Conservation (phyloP, 2,329 filamentous ascomycete species). For the Myriosclerotinia scirpicola region DNA sequence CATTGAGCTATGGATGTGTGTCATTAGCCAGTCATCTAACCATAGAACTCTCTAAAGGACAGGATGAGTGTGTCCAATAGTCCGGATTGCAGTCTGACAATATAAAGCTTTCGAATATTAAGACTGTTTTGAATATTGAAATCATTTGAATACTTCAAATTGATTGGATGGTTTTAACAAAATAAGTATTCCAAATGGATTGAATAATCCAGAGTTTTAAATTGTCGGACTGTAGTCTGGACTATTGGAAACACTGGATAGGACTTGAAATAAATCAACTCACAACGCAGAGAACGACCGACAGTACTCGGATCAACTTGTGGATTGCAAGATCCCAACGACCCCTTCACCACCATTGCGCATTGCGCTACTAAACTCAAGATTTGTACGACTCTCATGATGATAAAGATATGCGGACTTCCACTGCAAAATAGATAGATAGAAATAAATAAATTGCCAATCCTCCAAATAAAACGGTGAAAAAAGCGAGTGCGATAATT, state of each 20-base stretch:
- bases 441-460: neutral
- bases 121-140: no score
- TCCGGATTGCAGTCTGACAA: no score
- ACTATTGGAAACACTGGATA: no score
- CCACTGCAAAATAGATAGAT: neutral
- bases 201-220: no score
- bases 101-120: no score
- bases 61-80: no score
- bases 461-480: neutral
- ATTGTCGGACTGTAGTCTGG: no score
- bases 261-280: neutral
- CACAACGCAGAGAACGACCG: neutral
- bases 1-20: slow-evolving; percentile 48
- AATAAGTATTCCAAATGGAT: no score
- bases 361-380: neutral
- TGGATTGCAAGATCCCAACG: neutral
- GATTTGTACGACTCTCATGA: slow-evolving; percentile 4
- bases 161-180: no score
- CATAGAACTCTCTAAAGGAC: neutral
- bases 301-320: neutral
- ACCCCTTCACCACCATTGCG: neutral
- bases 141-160: no score
- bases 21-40: neutral
- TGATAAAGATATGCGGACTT: neutral
- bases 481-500: neutral